Percentiles rank a stretch among this genome's conserved stretches.
These are phyloP conservation scores for Casaregolazyma suthepensis DNA, from an alignment of 1,139 yeast genomes.

Conservation along the genomic window DNA sequence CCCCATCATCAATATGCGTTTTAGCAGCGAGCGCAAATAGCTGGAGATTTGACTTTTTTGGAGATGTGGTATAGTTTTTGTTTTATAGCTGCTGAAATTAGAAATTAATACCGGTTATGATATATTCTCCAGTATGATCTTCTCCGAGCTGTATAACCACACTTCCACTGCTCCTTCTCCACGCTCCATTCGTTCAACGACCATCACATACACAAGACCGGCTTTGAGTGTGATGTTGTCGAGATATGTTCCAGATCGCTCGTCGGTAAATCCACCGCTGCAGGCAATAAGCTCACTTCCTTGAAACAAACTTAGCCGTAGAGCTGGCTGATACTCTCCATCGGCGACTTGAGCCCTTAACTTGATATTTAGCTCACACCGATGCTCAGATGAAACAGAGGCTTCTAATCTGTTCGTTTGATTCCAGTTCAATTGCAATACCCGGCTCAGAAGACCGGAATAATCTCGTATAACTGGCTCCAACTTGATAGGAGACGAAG, in stretches of 20 bases:
- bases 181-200: conserved; percentile 29
- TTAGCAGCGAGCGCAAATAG: conserved; percentile 5
- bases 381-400: conserved; percentile 8
- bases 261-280: conserved; percentile 41
- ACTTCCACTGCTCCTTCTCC: conserved; percentile 24
- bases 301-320: conserved; percentile 29
- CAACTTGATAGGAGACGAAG: conserved; percentile 18
- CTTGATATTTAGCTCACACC: neutral
- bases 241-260: conserved; percentile 42
- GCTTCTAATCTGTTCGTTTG: conserved; percentile 20
- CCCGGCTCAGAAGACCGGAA: conserved; percentile 22
- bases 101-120: neutral
- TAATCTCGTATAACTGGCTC: conserved; percentile 18
- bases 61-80: neutral
- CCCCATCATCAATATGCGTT: conserved; percentile 7
- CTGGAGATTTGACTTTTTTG: neutral
- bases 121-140: neutral
- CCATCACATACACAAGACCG: conserved; percentile 15
- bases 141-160: conserved; percentile 14
- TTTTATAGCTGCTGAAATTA: neutral
- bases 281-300: conserved; percentile 25
- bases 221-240: conserved; percentile 26
- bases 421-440: conserved; percentile 17
- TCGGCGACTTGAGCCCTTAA: neutral
- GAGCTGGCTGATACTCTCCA: conserved; percentile 22